These are phyloP conservation scores for Acanthamoeba castellanii DNA, from an alignment of 208 protist species.

Conservation along the genomic window DNA sequence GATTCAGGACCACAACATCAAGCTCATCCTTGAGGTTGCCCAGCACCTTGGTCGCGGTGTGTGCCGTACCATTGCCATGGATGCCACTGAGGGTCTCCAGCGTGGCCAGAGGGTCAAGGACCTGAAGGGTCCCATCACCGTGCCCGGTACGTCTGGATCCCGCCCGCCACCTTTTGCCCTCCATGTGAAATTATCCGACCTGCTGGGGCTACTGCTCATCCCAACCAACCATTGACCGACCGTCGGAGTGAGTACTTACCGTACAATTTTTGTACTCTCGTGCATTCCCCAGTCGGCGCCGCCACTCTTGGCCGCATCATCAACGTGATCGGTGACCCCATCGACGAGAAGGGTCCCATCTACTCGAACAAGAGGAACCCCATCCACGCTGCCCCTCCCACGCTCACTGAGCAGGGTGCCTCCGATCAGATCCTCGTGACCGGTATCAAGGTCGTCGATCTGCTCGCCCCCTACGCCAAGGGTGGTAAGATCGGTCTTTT, in stretches of 20 bases:
- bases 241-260: too few relatives aligned
- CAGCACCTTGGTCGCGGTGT: slow-evolving; percentile 96
- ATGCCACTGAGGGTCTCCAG: slow-evolving; percentile 97
- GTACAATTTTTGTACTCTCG: too few relatives aligned
- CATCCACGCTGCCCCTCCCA: slow-evolving; percentile 96
- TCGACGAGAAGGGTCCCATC: slow-evolving; percentile 98
- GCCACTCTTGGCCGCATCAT: slow-evolving; percentile 98
- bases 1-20: slow-evolving; percentile 88
- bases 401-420: slow-evolving; percentile 95
- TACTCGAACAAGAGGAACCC: slow-evolving; percentile 92
- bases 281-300: slow-evolving; percentile 90
- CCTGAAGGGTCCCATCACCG: slow-evolving; percentile 96
- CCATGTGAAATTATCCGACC: too few relatives aligned
- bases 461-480: slow-evolving; percentile 98
- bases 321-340: slow-evolving; percentile 99
- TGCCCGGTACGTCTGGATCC: slow-evolving; percentile 87
- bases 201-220: too few relatives aligned
- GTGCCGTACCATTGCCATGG: slow-evolving; percentile 98
- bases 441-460: slow-evolving; percentile 99
- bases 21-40: slow-evolving; percentile 97
- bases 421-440: slow-evolving; percentile 96
- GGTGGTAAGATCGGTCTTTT: slow-evolving; percentile 99
- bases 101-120: slow-evolving; percentile 95
- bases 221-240: too few relatives aligned
- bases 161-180: background rate